Evolutionary conservation across 345 rosid genomes (phyloP).

Genomic region (Murraya koenigii): DNA sequence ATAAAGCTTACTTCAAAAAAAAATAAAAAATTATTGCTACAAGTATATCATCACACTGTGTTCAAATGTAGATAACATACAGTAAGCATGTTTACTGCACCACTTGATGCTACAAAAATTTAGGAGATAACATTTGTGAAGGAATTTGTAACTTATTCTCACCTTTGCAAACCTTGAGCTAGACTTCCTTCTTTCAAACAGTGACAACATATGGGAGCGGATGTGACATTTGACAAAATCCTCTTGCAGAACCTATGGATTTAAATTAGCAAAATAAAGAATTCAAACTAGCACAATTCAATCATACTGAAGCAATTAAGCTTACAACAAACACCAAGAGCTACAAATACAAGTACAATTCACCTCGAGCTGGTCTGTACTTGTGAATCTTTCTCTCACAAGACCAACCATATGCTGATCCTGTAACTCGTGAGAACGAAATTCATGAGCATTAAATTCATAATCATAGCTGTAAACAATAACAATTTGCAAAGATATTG

Average conservation of each 20-base stretch:
- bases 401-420: constrained; percentile 85
- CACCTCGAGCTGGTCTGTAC: constrained; percentile 57
- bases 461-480: not conserved
- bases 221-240: constrained; percentile 77
- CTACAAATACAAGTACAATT: not conserved
- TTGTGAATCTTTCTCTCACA: constrained; percentile 65
- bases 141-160: constrained; percentile 13
- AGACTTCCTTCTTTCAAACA: constrained; percentile 37
- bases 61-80: not conserved
- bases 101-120: not conserved
- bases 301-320: not conserved
- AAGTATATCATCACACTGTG: not conserved
- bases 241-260: constrained; percentile 70
- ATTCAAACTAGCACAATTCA: not conserved
- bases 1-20: not conserved
- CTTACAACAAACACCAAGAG: not conserved
- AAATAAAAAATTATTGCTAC: not conserved
- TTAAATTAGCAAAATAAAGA: not conserved
- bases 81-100: not conserved
- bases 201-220: constrained; percentile 55
- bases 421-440: constrained; percentile 29
- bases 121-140: no score
- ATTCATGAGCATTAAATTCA: not conserved
- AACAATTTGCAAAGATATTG: not conserved
- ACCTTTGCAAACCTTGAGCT: constrained; percentile 59